Percentiles rank a stretch among this genome's conserved stretches.
Evolutionary conservation across 805 yeast genomes (phyloP).

Genomic region (Kazachstania psychrophila): DNA sequence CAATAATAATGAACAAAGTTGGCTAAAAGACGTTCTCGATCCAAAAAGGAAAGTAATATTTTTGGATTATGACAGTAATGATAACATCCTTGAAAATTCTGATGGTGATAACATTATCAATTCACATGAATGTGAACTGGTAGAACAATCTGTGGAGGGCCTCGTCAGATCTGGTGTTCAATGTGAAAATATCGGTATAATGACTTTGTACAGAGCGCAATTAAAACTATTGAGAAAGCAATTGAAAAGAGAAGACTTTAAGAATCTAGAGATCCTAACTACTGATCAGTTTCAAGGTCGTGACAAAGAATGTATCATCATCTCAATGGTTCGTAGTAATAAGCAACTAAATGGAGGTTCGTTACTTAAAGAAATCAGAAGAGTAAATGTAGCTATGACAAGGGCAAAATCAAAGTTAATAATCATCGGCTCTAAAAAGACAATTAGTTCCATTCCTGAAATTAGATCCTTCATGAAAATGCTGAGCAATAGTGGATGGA

Average conservation of each 20-base stretch:
- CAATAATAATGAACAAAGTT: slow-evolving; percentile 16
- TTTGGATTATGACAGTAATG: slow-evolving; percentile 57
- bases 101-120: slow-evolving; percentile 67
- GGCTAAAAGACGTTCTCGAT: slow-evolving; percentile 52
- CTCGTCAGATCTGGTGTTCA: slow-evolving; percentile 52
- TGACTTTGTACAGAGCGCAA: slow-evolving; percentile 85
- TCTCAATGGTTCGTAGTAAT: slow-evolving; percentile 83
- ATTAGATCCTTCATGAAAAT: slow-evolving; percentile 47
- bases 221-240: slow-evolving; percentile 37
- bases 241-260: slow-evolving; percentile 17
- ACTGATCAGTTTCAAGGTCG: slow-evolving; percentile 96
- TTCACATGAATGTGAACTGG: slow-evolving; percentile 57
- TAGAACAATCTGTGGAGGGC: slow-evolving; percentile 51
- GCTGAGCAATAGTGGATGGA: slow-evolving; percentile 52
- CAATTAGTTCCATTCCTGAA: slow-evolving; percentile 29
- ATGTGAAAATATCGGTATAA: slow-evolving; percentile 62
- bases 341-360: slow-evolving; percentile 59
- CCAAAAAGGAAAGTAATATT: slow-evolving; percentile 59
- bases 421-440: slow-evolving; percentile 67
- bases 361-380: slow-evolving; percentile 75
- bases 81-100: slow-evolving; percentile 48
- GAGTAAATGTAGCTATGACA: slow-evolving; percentile 91
- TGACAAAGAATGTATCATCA: slow-evolving; percentile 84
- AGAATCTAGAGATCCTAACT: slow-evolving; percentile 67
- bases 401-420: slow-evolving; percentile 79